Evolutionary conservation across 192 early-diverging fungal genomes (phyloP), one percentile per base, ranked within the genome.

Genomic region (Podila epicladia): DNA sequence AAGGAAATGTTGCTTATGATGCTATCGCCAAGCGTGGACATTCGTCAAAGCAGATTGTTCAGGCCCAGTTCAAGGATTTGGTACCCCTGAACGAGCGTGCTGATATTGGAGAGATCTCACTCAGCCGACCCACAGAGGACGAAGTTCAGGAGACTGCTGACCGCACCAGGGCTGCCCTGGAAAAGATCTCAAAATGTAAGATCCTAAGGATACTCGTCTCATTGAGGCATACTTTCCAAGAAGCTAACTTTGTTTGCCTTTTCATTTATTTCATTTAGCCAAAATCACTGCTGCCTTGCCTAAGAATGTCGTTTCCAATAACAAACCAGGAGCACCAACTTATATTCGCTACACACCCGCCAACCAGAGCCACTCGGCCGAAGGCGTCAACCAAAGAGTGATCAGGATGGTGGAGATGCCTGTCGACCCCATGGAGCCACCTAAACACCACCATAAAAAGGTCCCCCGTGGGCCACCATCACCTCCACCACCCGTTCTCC

Each of bases 401-500:
- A 97, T 99, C 64, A 88, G 92, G 31, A 96, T 99, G 89, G 92
- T 95, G 0, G 95, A 98, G 58, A 96, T 95, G 73, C 98, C 97
- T 32, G 88, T 94, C 13, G 98, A 99, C 82, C 98, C 98, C 20
- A 92, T 99, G 92, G 97, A 95, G 72, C 98, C 98, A 59, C 92
- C 97, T 31, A 93, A 91, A 65, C 95, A 97, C 83, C 92, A 95
- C 70, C 92, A 93, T 76, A 97, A 97, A 75, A 97, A 97, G 82
- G 87, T 97, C 31, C 96, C 97, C 31, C 85, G 91, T 20, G 87
- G 87, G 11, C 93, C 97, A 20, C 93, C 93, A 12, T 96, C 95
- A 5, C 97, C 97, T 15, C 98, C 97, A 2, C 92, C 96, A n/a
- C 97, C 98, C 13, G 97, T 99, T 24, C 88, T 99, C 87, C 97